Percentiles rank a stretch among this genome's conserved stretches.
These are phyloP conservation scores for Didymella arachidicola DNA, from an alignment of 2,329 filamentous ascomycete species.

Conservation along the genomic window DNA sequence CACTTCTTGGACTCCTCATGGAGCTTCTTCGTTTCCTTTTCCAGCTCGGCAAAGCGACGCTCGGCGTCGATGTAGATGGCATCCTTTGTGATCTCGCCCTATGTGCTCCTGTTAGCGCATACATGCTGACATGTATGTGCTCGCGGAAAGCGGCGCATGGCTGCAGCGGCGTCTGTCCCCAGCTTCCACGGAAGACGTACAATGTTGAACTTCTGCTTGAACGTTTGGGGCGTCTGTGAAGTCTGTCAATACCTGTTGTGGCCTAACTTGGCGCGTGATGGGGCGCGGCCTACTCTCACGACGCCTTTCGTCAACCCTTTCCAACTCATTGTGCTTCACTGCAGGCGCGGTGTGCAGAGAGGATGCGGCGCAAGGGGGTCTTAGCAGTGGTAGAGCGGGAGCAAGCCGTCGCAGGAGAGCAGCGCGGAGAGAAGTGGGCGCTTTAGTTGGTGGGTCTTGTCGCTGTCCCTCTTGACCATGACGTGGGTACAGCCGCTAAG, in stretches of 20 bases:
- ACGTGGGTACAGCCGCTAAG: slow-evolving; percentile 6
- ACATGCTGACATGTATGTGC: slow-evolving; percentile 16
- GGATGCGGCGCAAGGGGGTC: slow-evolving; percentile 14
- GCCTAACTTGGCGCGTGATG: slow-evolving; percentile 21
- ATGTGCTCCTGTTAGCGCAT: slow-evolving; percentile 32
- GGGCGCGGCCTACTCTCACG: slow-evolving; percentile 68
- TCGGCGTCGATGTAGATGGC: slow-evolving; percentile 94
- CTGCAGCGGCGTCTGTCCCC: neutral
- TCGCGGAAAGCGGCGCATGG: slow-evolving; percentile 32
- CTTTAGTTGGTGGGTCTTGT: slow-evolving; percentile 12
- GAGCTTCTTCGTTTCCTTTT: slow-evolving; percentile 93
- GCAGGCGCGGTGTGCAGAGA: slow-evolving; percentile 12
- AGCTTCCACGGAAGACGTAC: slow-evolving; percentile 45
- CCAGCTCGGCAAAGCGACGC: slow-evolving; percentile 89
- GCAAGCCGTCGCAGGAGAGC: slow-evolving; percentile 7
- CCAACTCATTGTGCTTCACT: slow-evolving; percentile 77
- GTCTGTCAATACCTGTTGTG: slow-evolving; percentile 33
- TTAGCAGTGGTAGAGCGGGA: slow-evolving; percentile 2
- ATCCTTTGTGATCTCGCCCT: slow-evolving; percentile 93
- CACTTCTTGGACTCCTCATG: slow-evolving; percentile 94
- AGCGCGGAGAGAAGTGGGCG: slow-evolving; percentile 20
- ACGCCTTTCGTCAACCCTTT: slow-evolving; percentile 94
- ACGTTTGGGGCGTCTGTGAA: slow-evolving; percentile 79
- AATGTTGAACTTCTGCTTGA: slow-evolving; percentile 93
- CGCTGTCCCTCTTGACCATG: slow-evolving; percentile 8